These are phyloP conservation scores for Zygosaccharomyces kombuchaensis DNA, from an alignment of 805 yeast species.

Conservation along the genomic window DNA sequence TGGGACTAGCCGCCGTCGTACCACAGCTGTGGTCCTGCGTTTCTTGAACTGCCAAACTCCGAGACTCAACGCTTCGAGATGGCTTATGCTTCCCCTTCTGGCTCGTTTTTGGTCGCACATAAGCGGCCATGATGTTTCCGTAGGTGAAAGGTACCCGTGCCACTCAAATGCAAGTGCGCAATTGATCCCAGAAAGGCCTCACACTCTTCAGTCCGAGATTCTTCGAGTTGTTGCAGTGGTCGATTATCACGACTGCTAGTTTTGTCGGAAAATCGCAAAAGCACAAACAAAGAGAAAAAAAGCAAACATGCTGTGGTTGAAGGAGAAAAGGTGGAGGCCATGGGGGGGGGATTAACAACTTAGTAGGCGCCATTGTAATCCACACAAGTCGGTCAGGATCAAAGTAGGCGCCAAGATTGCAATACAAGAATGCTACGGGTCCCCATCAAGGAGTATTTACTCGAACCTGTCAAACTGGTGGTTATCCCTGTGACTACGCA, in stretches of 20 bases:
- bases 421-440: slow-evolving; percentile 5
- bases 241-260: neutral
- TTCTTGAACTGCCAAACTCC: neutral
- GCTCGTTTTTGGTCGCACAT: neutral
- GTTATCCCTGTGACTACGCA: slow-evolving; percentile 67
- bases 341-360: neutral
- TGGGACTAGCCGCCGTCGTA: neutral
- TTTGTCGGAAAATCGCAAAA: slow-evolving; percentile 6
- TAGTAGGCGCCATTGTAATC: neutral
- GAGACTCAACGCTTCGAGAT: neutral
- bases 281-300: slow-evolving; percentile 5
- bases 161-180: neutral
- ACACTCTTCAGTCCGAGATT: neutral
- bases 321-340: neutral
- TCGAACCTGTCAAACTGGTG: slow-evolving; percentile 54
- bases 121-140: neutral
- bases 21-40: neutral
- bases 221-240: neutral
- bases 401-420: neutral
- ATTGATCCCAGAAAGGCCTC: neutral
- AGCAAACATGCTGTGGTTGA: neutral
- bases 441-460: slow-evolving; percentile 17
- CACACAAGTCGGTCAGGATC: neutral
- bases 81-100: neutral
- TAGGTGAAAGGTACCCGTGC: neutral